These are phyloP conservation scores for Aureobasidium sp. DNA, from an alignment of 2,329 filamentous ascomycete genomes.

Conservation along the genomic window DNA sequence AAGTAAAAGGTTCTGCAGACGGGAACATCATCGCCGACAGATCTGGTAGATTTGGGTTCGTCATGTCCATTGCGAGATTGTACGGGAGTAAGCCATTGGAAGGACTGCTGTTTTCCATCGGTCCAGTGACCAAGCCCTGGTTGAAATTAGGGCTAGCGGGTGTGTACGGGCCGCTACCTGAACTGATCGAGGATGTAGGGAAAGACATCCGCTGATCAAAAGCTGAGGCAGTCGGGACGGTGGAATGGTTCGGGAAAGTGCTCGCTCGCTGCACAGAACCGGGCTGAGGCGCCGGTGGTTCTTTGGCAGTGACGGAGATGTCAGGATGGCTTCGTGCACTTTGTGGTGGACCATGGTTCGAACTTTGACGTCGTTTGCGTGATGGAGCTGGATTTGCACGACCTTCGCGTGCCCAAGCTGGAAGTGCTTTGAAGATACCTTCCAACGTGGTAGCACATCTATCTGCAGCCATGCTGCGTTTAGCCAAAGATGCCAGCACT, in stretches of 20 bases:
- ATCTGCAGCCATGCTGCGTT: slow-evolving; percentile 82
- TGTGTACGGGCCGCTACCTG: slow-evolving; percentile 16
- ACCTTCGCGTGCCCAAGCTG: slow-evolving; percentile 47
- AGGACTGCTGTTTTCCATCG: slow-evolving; percentile 2
- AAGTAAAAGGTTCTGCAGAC: slow-evolving; percentile 69
- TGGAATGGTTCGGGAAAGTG: slow-evolving; percentile 33
- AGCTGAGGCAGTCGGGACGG: not conserved
- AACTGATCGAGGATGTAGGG: slow-evolving; percentile 7
- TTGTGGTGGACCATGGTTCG: slow-evolving; percentile 1
- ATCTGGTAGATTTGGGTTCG: slow-evolving; percentile 52
- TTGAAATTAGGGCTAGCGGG: slow-evolving; percentile 13
- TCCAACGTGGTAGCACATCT: slow-evolving; percentile 71
- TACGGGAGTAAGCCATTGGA: slow-evolving; percentile 14
- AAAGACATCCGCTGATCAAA: slow-evolving; percentile 14
- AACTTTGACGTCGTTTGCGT: slow-evolving; percentile 42
- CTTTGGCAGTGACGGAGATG: slow-evolving; percentile 11
- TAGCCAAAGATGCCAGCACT: slow-evolving; percentile 70
- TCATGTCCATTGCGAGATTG: slow-evolving; percentile 9
- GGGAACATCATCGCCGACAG: slow-evolving; percentile 76
- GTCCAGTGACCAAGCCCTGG: not conserved
- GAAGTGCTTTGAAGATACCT: slow-evolving; percentile 77
- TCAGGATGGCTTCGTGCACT: slow-evolving; percentile 17
- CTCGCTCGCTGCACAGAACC: slow-evolving; percentile 24
- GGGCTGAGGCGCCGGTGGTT: not conserved
- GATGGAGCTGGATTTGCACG: slow-evolving; percentile 35